These are phyloP conservation scores for Avena sativa DNA, from an alignment of 176 grass and related monocot species.

Conservation along the genomic window DNA sequence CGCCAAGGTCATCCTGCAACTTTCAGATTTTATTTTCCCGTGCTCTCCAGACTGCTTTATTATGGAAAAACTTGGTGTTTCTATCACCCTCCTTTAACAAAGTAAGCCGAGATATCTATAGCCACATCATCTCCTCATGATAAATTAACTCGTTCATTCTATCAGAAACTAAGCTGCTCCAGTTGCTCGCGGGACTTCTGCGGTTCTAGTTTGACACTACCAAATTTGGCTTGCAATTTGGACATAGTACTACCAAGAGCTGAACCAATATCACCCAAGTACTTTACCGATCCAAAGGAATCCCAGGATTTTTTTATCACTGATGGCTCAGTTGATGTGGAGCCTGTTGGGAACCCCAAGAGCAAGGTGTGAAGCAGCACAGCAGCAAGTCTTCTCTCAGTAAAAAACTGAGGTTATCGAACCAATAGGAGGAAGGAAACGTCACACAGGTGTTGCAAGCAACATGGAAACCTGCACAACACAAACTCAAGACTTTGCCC, in stretches of 20 bases:
- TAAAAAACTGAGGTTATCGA: no score
- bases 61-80: background rate
- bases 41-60: background rate
- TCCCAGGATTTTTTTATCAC: background rate
- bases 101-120: background rate
- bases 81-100: background rate
- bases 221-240: background rate
- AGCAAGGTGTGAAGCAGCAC: no score
- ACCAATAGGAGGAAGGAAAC: no score
- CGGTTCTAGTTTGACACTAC: background rate
- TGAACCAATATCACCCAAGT: background rate
- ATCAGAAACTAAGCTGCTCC: background rate
- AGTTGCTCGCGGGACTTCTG: background rate
- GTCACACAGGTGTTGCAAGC: no score
- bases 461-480: no score
- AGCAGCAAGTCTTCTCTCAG: no score
- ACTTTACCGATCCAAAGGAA: accelerated
- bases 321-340: no score
- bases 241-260: background rate
- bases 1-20: no score
- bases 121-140: background rate
- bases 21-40: no score
- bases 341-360: no score
- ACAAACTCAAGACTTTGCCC: no score
- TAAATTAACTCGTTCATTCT: background rate